Conservation (phyloP, 805 yeast species). For the Lachancea quebecensis region DNA sequence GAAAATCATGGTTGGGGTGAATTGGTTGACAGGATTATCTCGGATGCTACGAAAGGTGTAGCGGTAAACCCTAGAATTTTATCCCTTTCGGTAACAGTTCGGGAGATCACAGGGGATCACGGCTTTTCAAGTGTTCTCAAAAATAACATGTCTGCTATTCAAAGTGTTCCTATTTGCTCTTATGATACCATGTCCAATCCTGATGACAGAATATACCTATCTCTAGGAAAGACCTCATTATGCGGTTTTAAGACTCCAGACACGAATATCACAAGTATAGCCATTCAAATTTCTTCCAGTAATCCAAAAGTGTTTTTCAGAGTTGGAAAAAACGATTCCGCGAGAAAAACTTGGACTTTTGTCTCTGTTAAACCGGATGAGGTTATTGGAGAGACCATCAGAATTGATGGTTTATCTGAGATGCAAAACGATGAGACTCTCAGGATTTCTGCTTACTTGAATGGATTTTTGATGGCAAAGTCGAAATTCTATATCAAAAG, state of each 20-base stretch:
- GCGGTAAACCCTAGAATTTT: conserved; percentile 81
- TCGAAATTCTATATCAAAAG: conserved; percentile 46
- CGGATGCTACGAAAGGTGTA: conserved; percentile 68
- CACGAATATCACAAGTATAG: conserved; percentile 20
- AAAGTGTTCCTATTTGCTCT: conserved; percentile 41
- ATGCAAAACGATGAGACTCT: conserved; percentile 47
- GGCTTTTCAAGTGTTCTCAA: conserved; percentile 34
- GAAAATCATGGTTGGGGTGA: conserved; percentile 85
- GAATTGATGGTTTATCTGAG: conserved; percentile 50
- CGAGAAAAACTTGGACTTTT: conserved; percentile 55
- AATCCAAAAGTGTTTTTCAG: conserved; percentile 48
- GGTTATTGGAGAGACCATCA: conserved; percentile 62
- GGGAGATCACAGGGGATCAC: conserved; percentile 55
- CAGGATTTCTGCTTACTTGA: conserved; percentile 49
- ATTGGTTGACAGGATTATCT: conserved; percentile 65
- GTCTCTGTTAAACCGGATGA: conserved; percentile 68
- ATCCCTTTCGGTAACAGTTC: conserved; percentile 57
- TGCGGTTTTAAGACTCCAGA: conserved; percentile 9
- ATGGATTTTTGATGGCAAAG: conserved; percentile 57
- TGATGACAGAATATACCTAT: conserved; percentile 54
- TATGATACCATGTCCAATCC: conserved; percentile 54
- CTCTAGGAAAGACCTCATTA: conserved; percentile 40
- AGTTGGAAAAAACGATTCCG: conserved; percentile 59
- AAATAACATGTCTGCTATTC: conserved; percentile 57
- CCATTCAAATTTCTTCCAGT: conserved; percentile 29